These are phyloP conservation scores for Cercospora sp. DNA, from an alignment of 2,329 filamentous ascomycete genomes.

Conservation along the genomic window DNA sequence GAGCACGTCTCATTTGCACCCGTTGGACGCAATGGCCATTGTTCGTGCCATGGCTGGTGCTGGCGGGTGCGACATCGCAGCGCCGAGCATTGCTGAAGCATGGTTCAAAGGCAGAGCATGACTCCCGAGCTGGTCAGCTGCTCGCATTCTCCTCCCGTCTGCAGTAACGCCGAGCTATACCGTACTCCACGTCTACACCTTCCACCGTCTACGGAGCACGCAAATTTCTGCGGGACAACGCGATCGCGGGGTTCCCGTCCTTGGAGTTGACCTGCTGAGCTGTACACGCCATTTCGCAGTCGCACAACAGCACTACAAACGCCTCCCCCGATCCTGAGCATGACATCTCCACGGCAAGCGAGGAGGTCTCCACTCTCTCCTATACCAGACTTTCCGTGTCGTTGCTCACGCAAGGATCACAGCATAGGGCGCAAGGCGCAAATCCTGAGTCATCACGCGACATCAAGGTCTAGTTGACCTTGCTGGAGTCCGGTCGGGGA, in stretches of 20 bases:
- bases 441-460: neutral
- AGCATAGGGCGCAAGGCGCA: neutral
- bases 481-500: neutral
- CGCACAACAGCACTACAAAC: neutral
- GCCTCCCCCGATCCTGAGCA: neutral
- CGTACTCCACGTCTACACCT: neutral
- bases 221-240: neutral
- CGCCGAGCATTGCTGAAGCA: neutral
- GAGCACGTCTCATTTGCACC: too few species aligned
- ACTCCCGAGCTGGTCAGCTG: neutral
- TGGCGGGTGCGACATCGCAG: neutral
- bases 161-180: neutral
- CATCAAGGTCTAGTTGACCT: conserved; percentile 1
- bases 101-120: neutral
- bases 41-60: neutral
- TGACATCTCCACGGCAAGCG: conserved; percentile 1
- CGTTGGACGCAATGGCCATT: neutral
- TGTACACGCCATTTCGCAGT: neutral
- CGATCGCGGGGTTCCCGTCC: neutral
- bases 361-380: neutral
- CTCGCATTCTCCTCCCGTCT: neutral
- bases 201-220: neutral
- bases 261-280: neutral
- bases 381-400: neutral
- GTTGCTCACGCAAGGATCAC: neutral